These are phyloP conservation scores for Serendipita sp. DNA, from an alignment of 768 basidiomycete genomes.

Conservation along the genomic window DNA sequence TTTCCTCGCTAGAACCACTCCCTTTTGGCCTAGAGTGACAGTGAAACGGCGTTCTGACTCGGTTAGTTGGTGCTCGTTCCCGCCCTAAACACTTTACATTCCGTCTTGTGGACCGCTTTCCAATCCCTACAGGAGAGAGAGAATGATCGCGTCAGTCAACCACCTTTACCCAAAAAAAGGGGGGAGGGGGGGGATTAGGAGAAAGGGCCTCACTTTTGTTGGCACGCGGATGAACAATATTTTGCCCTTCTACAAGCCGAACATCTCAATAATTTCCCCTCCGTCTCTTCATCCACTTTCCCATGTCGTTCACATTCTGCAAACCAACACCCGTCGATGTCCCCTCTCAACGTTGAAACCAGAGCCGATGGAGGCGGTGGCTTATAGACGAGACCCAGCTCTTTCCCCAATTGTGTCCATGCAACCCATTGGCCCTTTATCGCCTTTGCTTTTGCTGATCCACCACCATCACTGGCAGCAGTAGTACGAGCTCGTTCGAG, in stretches of 20 bases:
- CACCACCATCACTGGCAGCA: no score
- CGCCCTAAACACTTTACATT: no score
- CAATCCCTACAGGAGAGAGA: no score
- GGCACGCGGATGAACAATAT: background rate
- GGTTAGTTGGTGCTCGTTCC: no score
- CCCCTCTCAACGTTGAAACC: background rate
- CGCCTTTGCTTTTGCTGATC: background rate
- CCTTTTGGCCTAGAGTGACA: no score
- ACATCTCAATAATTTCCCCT: background rate
- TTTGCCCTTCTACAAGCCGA: background rate
- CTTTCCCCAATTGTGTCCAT: background rate
- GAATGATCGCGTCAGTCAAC: no score
- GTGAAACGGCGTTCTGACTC: no score
- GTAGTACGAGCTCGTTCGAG: background rate
- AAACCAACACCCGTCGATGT: background rate
- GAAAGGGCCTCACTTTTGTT: background rate
- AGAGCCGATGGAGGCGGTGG: background rate
- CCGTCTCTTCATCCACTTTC: background rate
- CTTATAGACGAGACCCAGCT: background rate
- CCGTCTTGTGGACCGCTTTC: no score
- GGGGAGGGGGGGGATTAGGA: no score
- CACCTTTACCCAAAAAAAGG: no score
- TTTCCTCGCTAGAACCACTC: no score
- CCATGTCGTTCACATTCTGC: background rate
- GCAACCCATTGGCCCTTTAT: background rate